A percentile compares a stretch with the other conserved stretches of the same genome.
Evolutionary conservation across 139 green algal species (phyloP).

Genomic region (Coelastrella sp.): DNA sequence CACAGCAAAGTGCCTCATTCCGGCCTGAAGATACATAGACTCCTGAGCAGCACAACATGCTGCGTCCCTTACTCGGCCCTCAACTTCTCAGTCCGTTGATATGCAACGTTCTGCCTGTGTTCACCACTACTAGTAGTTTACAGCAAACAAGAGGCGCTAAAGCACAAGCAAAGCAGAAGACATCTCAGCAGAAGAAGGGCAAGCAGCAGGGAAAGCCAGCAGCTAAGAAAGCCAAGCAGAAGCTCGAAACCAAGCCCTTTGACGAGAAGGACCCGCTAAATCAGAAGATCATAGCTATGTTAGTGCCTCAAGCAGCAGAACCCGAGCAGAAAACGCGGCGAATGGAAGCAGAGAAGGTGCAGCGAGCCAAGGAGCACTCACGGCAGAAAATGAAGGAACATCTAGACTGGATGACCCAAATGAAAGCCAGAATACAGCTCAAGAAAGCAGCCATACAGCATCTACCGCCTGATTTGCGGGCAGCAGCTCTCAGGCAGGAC

Average conservation of each 20-base stretch:
- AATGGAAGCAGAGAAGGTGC: neutral
- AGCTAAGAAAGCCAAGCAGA: conserved; percentile 35
- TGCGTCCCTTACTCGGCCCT: no score
- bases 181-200: neutral
- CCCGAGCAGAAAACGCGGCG: neutral
- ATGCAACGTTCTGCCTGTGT: no score
- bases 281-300: conserved; percentile 44
- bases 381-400: conserved; percentile 20
- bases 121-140: neutral
- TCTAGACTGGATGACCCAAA: neutral
- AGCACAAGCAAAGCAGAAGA: conserved; percentile 24
- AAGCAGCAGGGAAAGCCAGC: conserved; percentile 13
- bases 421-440: conserved; percentile 33
- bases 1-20: no score
- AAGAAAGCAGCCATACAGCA: conserved; percentile 37
- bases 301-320: conserved; percentile 28
- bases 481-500: conserved; percentile 35
- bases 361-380: conserved; percentile 9
- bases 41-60: no score
- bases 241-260: conserved; percentile 41
- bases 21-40: no score
- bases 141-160: conserved; percentile 32
- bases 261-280: conserved; percentile 46
- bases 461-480: conserved; percentile 21
- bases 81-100: no score